Base-by-base conservation (phyloP, 495 filamentous ascomycete species). In the Massariosphaeria phaeospora region DNA sequence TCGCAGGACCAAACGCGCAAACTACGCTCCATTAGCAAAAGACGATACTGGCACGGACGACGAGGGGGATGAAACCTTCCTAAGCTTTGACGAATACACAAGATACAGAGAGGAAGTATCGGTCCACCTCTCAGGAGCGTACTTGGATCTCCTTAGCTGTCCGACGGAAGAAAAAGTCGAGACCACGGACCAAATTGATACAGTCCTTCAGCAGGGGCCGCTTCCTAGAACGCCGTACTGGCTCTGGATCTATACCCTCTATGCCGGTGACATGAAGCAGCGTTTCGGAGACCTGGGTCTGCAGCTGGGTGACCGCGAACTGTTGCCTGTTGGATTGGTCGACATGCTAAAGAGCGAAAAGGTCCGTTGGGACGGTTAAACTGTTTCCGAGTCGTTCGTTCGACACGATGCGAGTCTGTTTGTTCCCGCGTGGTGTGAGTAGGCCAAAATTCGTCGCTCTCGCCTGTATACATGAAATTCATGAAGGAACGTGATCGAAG, bases 261-360 rank as follows among this genome's bases (percentile, higher is more conserved):
- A 81, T 61, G 73, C 66, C 2, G 60, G 67, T 10, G 79, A 82
- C 42, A 57, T 82, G 56, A 43, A 76, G 31, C 65, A 69, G 30
- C 52, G 66, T 9, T 80, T 73, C 61, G 79, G 78, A 7, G 75
- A 77, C 1, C 52, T 79, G 62, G 75, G 77, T 1, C 52, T 79
- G 62, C 70, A 62, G 29, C 63, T 83, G 42, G 76, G 79, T 17
- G 80, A 83, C 33, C 69, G 73, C 55, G 72, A 72, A 30, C 72
- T 79, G 49, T 64, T 84, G 54, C 79, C 79, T 0, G 68, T 79
- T 30, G 77, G 80, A 0, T 59, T 83, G 26, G 59, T 81, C 56
- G 66, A 60, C 17, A 73, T 79, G 71, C 69, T 82, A 57, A 73
- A 73, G 61, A 73, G 71, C 30, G 76, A 76, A 63, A 75, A 70